Evolutionary conservation across 805 yeast species (phyloP), one percentile per base, ranked within the genome.

Genomic region (Teunomyces lycoperdinae): DNA sequence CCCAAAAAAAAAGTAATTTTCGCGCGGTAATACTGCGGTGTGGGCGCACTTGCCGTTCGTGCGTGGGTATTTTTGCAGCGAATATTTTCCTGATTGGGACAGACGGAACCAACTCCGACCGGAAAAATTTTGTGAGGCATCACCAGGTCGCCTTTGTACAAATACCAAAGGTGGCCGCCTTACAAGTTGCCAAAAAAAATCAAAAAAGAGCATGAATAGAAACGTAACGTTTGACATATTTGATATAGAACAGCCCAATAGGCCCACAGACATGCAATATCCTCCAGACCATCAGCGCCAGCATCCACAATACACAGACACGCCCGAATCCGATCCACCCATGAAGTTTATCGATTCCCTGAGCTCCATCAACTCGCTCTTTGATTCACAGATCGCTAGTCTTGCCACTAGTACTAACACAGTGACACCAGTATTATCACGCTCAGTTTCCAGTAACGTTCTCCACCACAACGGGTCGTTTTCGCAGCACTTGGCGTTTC

Each of bases 281-380:
- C 34, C 5, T 28, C 35, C 32, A 29, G 24, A 29, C 9, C 36
- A 42, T 32, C 10, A 30, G 16, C 20, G 11, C 17, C 45, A 26
- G 34, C 44, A 9, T 30, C 34, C 5, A 14, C 24, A 32, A 30
- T 39, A 33, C 34, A 11, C 28, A 32, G 7, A 34, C 35, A 3
- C 17, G 9, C 34, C 13, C 17, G 27, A 14, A 9, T 30, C 40
- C 30, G 30, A 20, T 20, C 24, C 40, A 24, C 40, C 11, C 47
- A 38, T 38, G 41, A 38, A 24, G 30, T 38, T 24, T n/a, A 38
- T 26, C 27, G 53, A 51, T 29, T 62, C 65, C 20, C 48, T 55
- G 35, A 57, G 62, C 10, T 65, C 71, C 17, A 61, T 66, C 41
- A 61, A 63, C 48, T 64, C 70, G 38, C 55, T 67, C 17, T 67